Evolutionary conservation across 2,329 filamentous ascomycete genomes (phyloP).

Genomic region (Fusarium sp.): DNA sequence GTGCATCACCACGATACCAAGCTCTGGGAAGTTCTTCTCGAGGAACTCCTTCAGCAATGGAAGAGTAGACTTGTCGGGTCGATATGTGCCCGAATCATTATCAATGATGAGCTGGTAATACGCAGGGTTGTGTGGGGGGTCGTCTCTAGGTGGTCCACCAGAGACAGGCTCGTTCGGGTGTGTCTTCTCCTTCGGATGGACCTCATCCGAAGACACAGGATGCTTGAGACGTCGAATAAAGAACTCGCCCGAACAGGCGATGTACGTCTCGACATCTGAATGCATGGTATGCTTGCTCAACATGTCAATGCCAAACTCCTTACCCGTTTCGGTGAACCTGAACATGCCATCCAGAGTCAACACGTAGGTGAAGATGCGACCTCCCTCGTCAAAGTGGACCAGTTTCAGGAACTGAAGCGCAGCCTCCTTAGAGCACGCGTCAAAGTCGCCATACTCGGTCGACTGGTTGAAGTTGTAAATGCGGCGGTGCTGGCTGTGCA

Average conservation of each 20-base stretch:
- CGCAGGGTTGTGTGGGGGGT: slow-evolving; percentile 60
- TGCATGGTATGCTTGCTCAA: slow-evolving; percentile 98
- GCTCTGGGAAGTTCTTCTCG: slow-evolving; percentile 77
- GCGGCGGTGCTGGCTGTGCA: slow-evolving; percentile 89
- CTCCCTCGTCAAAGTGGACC: slow-evolving; percentile 86
- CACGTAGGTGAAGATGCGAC: slow-evolving; percentile 91
- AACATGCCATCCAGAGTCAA: slow-evolving; percentile 87
- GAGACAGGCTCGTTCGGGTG: slow-evolving; percentile 64
- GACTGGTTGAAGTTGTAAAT: slow-evolving; percentile 88
- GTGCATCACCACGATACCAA: slow-evolving; percentile 79
- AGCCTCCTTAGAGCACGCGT: slow-evolving; percentile 75
- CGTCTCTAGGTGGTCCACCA: slow-evolving; percentile 58
- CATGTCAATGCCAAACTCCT: slow-evolving; percentile 94
- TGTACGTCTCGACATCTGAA: slow-evolving; percentile 89
- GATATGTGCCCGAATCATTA: slow-evolving; percentile 94
- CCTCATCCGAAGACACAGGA: slow-evolving; percentile 57
- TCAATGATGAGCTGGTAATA: slow-evolving; percentile 92
- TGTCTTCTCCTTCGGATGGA: slow-evolving; percentile 58
- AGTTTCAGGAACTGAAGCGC: slow-evolving; percentile 86
- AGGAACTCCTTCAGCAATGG: slow-evolving; percentile 79
- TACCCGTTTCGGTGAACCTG: slow-evolving; percentile 94
- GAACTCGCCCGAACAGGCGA: slow-evolving; percentile 94
- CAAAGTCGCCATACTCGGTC: slow-evolving; percentile 78
- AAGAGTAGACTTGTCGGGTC: slow-evolving; percentile 82
- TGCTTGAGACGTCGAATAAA: slow-evolving; percentile 79